These are phyloP conservation scores for Pseudozyma hubeiensis DNA, from an alignment of 1,284 basidiomycete genomes.

Conservation along the genomic window DNA sequence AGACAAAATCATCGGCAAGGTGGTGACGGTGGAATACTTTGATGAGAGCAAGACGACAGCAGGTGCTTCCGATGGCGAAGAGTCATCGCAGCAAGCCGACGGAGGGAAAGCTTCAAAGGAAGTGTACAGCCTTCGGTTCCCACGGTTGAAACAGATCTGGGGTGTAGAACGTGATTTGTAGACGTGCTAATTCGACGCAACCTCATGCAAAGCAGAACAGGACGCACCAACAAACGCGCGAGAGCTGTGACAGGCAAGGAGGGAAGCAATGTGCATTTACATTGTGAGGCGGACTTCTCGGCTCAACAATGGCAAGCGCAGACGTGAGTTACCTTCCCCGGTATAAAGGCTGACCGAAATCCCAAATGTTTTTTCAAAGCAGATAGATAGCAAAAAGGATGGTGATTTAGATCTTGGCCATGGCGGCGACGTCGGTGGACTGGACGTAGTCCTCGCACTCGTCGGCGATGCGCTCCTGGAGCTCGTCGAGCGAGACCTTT, in stretches of 20 bases:
- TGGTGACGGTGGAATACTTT: constrained; percentile 56
- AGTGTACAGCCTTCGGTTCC: constrained; percentile 53
- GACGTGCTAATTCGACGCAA: neutral
- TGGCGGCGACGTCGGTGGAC: constrained; percentile 78
- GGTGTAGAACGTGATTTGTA: constrained; percentile 35
- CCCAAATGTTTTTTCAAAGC: neutral
- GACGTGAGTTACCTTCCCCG: constrained; percentile 3
- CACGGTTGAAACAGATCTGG: constrained; percentile 56
- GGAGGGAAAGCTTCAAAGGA: constrained; percentile 10
- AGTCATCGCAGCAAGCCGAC: neutral
- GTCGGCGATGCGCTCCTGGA: constrained; percentile 74
- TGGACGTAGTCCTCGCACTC: constrained; percentile 93
- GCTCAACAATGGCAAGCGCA: neutral
- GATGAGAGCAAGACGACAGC: constrained; percentile 31
- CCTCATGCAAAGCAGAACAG: neutral
- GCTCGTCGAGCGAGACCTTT: constrained; percentile 91
- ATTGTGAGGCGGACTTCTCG: neutral
- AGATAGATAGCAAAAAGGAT: neutral
- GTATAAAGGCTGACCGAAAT: constrained; percentile 32
- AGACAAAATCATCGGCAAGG: constrained; percentile 42
- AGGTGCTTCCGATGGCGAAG: neutral
- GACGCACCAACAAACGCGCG: neutral
- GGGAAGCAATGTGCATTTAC: constrained; percentile 24
- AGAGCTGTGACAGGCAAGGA: constrained; percentile 9
- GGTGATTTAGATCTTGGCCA: constrained; percentile 65